A percentile compares a stretch with the other conserved stretches of the same genome.
phyloP scores from a whole-genome alignment of 1,284 basidiomycete genomes.

The Sanghuangporus sanghuang region DNA sequence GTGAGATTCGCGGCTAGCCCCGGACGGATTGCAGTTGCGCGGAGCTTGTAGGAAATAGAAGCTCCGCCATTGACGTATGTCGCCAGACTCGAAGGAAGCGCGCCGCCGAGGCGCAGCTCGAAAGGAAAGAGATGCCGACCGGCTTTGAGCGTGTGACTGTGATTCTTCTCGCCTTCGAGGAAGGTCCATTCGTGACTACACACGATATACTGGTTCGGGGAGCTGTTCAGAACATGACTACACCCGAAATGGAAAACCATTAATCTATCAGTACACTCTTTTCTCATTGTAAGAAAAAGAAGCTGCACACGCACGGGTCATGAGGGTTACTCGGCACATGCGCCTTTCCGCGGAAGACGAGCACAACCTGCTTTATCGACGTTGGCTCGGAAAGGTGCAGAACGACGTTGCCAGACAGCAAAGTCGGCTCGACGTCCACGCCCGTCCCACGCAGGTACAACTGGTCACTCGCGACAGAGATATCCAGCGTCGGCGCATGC shows the following conservation, averaged over 20 bases:
- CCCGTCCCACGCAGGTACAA: slow-evolving; percentile 77
- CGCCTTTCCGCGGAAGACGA: slow-evolving; percentile 81
- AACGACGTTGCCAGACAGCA: slow-evolving; percentile 71
- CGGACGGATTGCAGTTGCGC: slow-evolving; percentile 73
- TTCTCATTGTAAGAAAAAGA: neutral
- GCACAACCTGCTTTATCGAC: slow-evolving; percentile 81
- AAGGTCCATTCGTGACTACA: slow-evolving; percentile 88
- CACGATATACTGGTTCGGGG: slow-evolving; percentile 57
- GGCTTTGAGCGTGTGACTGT: slow-evolving; percentile 85
- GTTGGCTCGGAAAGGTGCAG: slow-evolving; percentile 77
- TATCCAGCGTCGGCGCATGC: slow-evolving; percentile 53
- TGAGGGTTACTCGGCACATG: slow-evolving; percentile 59
- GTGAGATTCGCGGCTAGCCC: slow-evolving; percentile 74
- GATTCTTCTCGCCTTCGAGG: slow-evolving; percentile 71
- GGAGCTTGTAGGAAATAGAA: slow-evolving; percentile 80
- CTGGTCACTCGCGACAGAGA: slow-evolving; percentile 65
- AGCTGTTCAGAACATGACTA: slow-evolving; percentile 31
- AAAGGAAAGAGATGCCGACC: slow-evolving; percentile 86
- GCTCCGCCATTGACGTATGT: slow-evolving; percentile 58
- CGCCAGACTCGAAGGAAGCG: slow-evolving; percentile 71
- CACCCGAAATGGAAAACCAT: slow-evolving; percentile 6
- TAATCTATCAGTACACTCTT: neutral
- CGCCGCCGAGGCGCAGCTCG: slow-evolving; percentile 75
- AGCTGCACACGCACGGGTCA: slow-evolving; percentile 55
- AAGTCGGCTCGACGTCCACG: slow-evolving; percentile 75